Conservation (phyloP, 345 rosid genomes). For the Dipteronia dyeriana region DNA sequence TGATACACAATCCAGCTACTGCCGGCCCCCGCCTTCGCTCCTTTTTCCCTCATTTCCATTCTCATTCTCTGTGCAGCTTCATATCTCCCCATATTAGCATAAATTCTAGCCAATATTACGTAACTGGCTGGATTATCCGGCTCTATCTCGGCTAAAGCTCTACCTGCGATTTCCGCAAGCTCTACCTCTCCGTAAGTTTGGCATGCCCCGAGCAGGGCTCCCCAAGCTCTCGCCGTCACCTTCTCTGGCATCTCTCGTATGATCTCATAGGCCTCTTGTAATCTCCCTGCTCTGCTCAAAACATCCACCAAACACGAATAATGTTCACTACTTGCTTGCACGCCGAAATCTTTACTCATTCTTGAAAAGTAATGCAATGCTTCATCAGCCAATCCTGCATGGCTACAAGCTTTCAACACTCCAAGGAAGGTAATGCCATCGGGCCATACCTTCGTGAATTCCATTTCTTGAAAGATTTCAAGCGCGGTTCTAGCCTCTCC, state of each 20-base stretch:
- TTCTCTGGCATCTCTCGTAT: conserved; percentile 49
- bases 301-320: conserved; percentile 68
- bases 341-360: conserved; percentile 41
- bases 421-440: conserved; percentile 60
- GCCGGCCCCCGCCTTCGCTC: conserved; percentile 56
- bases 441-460: conserved; percentile 45
- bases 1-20: conserved; percentile 51
- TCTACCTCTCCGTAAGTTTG: conserved; percentile 57
- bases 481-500: conserved; percentile 57
- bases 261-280: conserved; percentile 53
- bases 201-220: conserved; percentile 66
- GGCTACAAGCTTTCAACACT: conserved; percentile 68
- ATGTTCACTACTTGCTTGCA: conserved; percentile 51
- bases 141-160: conserved; percentile 52
- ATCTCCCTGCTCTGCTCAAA: conserved; percentile 58
- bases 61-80: conserved; percentile 62
- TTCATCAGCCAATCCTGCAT: conserved; percentile 63
- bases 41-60: conserved; percentile 52
- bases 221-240: conserved; percentile 65
- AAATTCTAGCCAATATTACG: conserved; percentile 49
- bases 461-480: conserved; percentile 55
- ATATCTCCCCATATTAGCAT: conserved; percentile 53
- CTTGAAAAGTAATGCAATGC: conserved; percentile 42
- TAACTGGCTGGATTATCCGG: conserved; percentile 63
- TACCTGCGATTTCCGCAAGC: conserved; percentile 61